phyloP scores from a whole-genome alignment of 352 stramenopile species.

The Aphanomyces invadans region DNA sequence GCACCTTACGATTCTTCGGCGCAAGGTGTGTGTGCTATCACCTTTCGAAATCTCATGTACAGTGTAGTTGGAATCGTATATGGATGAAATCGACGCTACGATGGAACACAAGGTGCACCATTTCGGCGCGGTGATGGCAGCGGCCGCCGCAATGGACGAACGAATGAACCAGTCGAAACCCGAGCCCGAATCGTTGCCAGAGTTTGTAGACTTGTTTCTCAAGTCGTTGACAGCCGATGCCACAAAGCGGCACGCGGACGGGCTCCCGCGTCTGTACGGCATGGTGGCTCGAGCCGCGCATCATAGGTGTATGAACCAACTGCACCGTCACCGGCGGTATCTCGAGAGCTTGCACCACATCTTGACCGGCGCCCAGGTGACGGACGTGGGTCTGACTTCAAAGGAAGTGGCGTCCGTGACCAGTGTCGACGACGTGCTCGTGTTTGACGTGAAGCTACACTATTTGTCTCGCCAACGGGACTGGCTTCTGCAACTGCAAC shows the following conservation, averaged over 20 bases:
- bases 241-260: constrained; percentile 29
- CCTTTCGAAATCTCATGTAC: neutral
- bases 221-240: neutral
- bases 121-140: constrained; percentile 18
- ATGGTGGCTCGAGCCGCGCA: constrained; percentile 47
- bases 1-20: neutral
- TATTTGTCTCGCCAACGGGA: constrained; percentile 55
- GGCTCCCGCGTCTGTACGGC: constrained; percentile 46
- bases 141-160: neutral
- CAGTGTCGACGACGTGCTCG: constrained; percentile 53
- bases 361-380: constrained; percentile 58
- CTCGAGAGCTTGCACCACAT: constrained; percentile 73
- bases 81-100: constrained; percentile 18
- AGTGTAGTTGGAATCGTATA: constrained; percentile 13
- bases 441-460: constrained; percentile 67
- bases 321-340: constrained; percentile 70
- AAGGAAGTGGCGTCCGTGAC: constrained; percentile 79
- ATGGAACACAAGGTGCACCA: constrained; percentile 11
- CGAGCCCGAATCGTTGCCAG: neutral
- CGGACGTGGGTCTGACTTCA: constrained; percentile 68
- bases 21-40: constrained; percentile 1
- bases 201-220: constrained; percentile 7
- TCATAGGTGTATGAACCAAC: constrained; percentile 65
- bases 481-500: constrained; percentile 41
- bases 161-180: neutral